phyloP scores from a whole-genome alignment of 306 rosid genomes.

The Prosopis cineraria region DNA sequence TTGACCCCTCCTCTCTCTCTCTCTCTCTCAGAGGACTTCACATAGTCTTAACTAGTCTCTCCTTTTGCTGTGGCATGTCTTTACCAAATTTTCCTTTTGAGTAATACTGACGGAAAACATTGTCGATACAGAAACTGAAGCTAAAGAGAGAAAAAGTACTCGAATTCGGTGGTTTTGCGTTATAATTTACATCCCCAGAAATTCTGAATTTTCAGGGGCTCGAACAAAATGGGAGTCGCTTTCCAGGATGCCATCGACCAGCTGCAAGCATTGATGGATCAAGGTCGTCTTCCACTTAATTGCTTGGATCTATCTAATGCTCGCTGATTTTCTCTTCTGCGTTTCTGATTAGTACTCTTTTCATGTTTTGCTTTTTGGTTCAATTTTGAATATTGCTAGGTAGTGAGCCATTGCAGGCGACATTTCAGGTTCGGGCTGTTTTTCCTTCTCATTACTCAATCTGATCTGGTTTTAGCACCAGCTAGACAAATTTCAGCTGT shows the following conservation, averaged over 20 bases:
- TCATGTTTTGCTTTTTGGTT: not conserved
- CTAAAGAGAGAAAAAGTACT: not conserved
- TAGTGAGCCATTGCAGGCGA: conserved; percentile 67
- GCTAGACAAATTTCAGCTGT: not conserved
- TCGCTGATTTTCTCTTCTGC: not conserved
- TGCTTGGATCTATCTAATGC: not conserved
- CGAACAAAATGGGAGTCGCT: conserved; percentile 65
- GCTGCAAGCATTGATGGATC: conserved; percentile 71
- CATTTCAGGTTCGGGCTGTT: conserved; percentile 69
- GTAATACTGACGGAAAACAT: not conserved
- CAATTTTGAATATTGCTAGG: conserved; percentile 51
- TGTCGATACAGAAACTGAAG: conserved; percentile 2
- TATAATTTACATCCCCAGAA: not conserved
- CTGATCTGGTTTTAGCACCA: conserved; percentile 38
- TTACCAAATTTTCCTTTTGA: conserved; percentile 15
- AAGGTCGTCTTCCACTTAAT: conserved; percentile 53
- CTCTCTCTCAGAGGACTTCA: not conserved
- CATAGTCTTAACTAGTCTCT: not conserved
- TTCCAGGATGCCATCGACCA: conserved; percentile 76
- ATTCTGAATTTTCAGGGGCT: conserved; percentile 9
- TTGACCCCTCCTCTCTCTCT: not conserved
- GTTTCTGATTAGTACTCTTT: not conserved
- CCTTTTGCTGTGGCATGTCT: not conserved
- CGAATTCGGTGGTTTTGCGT: conserved; percentile 9
- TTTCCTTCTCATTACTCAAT: conserved; percentile 8